A percentile compares a stretch with the other conserved stretches of the same genome.
Evolutionary conservation across 1,139 yeast species (phyloP).

Genomic region (Spathaspora sp.): DNA sequence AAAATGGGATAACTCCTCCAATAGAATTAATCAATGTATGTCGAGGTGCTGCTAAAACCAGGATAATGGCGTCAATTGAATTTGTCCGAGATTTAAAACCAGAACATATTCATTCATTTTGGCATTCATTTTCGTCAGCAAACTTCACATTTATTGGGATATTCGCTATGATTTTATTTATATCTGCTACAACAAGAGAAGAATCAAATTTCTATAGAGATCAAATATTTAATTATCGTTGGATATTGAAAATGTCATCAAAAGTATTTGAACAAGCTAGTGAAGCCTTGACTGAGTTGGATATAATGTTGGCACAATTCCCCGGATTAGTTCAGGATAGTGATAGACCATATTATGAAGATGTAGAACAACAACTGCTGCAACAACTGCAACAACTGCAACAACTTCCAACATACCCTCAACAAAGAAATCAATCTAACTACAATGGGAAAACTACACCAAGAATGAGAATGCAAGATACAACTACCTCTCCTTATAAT

Average conservation of each 20-base stretch:
- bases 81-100: slow-evolving; percentile 73
- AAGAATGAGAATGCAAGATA: slow-evolving; percentile 6
- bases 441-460: slow-evolving; percentile 5
- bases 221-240: slow-evolving; percentile 70
- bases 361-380: neutral
- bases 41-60: slow-evolving; percentile 78
- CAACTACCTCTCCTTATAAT: slow-evolving; percentile 18
- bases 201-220: slow-evolving; percentile 66
- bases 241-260: slow-evolving; percentile 70
- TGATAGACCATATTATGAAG: slow-evolving; percentile 7
- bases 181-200: slow-evolving; percentile 57
- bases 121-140: slow-evolving; percentile 81
- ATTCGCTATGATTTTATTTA: slow-evolving; percentile 76
- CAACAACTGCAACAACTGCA: slow-evolving; percentile 11
- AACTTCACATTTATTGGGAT: slow-evolving; percentile 82
- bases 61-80: slow-evolving; percentile 78
- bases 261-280: slow-evolving; percentile 75
- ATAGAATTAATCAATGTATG: slow-evolving; percentile 66
- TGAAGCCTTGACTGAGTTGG: slow-evolving; percentile 66
- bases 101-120: slow-evolving; percentile 82
- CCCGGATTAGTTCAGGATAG: slow-evolving; percentile 60
- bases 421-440: neutral
- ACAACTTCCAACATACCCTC: slow-evolving; percentile 5
- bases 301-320: slow-evolving; percentile 60
- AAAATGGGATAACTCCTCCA: slow-evolving; percentile 44